Conservation (phyloP, 2,329 filamentous ascomycete genomes). For the Alternaria gaisen region DNA sequence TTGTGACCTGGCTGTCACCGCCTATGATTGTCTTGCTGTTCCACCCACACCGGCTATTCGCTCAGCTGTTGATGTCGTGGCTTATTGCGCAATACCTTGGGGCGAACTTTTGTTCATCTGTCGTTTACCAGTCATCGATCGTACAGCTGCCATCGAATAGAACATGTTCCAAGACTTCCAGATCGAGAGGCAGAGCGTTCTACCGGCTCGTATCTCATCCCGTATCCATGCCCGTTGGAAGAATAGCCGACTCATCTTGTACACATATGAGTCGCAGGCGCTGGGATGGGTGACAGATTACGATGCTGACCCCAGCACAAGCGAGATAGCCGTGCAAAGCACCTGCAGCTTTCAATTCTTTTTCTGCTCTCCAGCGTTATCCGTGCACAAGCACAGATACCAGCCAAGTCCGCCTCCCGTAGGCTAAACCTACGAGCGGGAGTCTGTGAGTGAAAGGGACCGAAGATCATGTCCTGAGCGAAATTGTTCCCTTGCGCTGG, state of each 20-base stretch:
- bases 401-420: slow-evolving; percentile 44
- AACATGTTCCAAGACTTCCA: slow-evolving; percentile 26
- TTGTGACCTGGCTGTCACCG: slow-evolving; percentile 37
- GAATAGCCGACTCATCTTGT: slow-evolving; percentile 30
- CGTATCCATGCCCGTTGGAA: slow-evolving; percentile 44
- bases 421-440: slow-evolving; percentile 47
- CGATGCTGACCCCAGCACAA: slow-evolving; percentile 32
- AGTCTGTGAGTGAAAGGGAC: slow-evolving; percentile 43
- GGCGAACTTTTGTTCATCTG: slow-evolving; percentile 16
- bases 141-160: neutral
- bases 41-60: slow-evolving; percentile 23
- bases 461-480: slow-evolving; percentile 41
- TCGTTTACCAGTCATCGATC: slow-evolving; percentile 4
- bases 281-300: slow-evolving; percentile 32
- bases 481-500: slow-evolving; percentile 23
- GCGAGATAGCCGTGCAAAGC: slow-evolving; percentile 35
- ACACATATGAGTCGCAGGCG: slow-evolving; percentile 26
- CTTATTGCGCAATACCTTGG: slow-evolving; percentile 34
- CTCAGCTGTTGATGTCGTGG: slow-evolving; percentile 30
- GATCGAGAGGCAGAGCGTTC: slow-evolving; percentile 33
- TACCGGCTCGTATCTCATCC: slow-evolving; percentile 36
- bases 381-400: slow-evolving; percentile 40
- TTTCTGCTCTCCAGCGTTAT: slow-evolving; percentile 42
- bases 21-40: slow-evolving; percentile 18
- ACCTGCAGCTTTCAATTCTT: slow-evolving; percentile 43